phyloP scores from a whole-genome alignment of 2,329 filamentous ascomycete genomes.

The Clonostachys byssicola region DNA sequence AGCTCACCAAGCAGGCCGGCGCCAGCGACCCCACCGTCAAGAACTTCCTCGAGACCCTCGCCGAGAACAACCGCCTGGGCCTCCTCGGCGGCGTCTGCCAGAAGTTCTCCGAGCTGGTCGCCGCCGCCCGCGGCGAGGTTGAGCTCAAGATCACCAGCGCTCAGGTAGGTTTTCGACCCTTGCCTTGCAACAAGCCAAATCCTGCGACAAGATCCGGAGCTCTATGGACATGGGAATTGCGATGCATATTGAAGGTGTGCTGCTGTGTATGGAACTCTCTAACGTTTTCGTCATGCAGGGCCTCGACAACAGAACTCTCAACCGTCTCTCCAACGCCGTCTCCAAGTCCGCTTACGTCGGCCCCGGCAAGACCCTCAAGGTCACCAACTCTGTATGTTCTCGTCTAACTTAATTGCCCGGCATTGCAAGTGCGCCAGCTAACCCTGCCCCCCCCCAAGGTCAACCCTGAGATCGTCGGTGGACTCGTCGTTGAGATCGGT shows the following conservation, averaged over 20 bases:
- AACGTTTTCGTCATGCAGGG: conserved; percentile 43
- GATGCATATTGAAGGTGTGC: too few species aligned
- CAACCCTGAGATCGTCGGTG: conserved; percentile 91
- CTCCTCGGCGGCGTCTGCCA: conserved; percentile 76
- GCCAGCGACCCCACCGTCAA: conserved; percentile 77
- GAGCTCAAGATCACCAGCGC: conserved; percentile 91
- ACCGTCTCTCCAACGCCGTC: conserved; percentile 81
- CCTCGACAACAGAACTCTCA: conserved; percentile 83
- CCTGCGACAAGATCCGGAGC: too few species aligned
- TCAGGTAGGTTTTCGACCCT: conserved; percentile 60
- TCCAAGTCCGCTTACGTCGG: conserved; percentile 85
- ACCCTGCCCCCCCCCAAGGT: conserved; percentile 48
- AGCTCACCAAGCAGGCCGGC: conserved; percentile 82
- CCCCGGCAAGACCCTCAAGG: conserved; percentile 96
- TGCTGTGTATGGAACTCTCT: not conserved
- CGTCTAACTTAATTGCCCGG: too few species aligned
- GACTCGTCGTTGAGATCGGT: conserved; percentile 91
- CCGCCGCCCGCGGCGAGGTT: conserved; percentile 86
- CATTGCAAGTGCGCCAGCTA: not conserved
- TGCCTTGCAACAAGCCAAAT: not conserved
- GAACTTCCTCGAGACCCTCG: conserved; percentile 88
- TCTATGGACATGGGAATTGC: too few species aligned
- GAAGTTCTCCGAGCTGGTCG: conserved; percentile 86
- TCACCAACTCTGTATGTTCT: conserved; percentile 75
- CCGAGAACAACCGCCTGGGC: conserved; percentile 92